These are phyloP conservation scores for Aspergillus ruber DNA, from an alignment of 2,329 filamentous ascomycete species.

Conservation along the genomic window DNA sequence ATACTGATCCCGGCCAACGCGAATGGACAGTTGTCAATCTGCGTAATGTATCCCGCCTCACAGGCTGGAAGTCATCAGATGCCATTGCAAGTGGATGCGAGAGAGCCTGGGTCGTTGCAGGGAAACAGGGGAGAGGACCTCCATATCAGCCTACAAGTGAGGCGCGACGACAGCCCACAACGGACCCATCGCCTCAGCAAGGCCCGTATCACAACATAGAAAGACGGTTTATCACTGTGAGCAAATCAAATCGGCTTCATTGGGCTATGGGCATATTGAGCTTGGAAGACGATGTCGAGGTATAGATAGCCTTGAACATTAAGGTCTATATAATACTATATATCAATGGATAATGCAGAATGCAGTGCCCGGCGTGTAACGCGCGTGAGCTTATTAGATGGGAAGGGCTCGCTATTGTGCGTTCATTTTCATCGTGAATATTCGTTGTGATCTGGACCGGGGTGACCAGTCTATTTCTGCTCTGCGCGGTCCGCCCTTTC, in stretches of 20 bases:
- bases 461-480: too few species aligned
- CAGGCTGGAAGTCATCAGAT: slow-evolving; percentile 78
- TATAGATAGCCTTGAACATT: slow-evolving; percentile 33
- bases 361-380: not conserved
- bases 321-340: not conserved
- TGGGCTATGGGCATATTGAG: slow-evolving; percentile 74
- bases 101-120: slow-evolving; percentile 71
- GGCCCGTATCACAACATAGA: slow-evolving; percentile 31
- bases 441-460: not conserved
- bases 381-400: not conserved
- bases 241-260: slow-evolving; percentile 57
- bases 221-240: slow-evolving; percentile 55
- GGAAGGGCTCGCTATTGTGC: not conserved
- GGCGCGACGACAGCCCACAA: slow-evolving; percentile 11
- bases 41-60: slow-evolving; percentile 68
- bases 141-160: slow-evolving; percentile 51
- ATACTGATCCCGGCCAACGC: slow-evolving; percentile 63
- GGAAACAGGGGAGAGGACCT: slow-evolving; percentile 66
- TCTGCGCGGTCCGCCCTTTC: not conserved
- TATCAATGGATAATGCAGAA: not conserved
- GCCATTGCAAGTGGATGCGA: slow-evolving; percentile 82
- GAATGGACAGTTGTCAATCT: slow-evolving; percentile 70
- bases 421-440: not conserved
- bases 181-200: slow-evolving; percentile 17
- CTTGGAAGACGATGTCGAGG: slow-evolving; percentile 65